These are phyloP conservation scores for Cyberlindnera meyerae DNA, from an alignment of 805 yeast genomes.

Conservation along the genomic window DNA sequence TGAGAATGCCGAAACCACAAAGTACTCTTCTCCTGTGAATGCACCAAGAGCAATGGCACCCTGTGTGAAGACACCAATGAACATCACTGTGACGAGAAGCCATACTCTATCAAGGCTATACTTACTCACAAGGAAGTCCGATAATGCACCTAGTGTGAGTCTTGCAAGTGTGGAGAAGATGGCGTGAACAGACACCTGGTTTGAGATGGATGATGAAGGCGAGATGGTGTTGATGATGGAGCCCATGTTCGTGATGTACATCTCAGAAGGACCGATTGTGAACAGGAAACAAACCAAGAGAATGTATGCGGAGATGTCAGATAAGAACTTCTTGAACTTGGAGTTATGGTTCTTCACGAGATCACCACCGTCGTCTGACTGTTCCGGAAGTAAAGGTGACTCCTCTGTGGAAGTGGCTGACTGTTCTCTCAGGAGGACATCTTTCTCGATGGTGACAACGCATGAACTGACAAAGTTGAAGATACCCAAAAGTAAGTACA, in stretches of 20 bases:
- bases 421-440: constrained; percentile 17
- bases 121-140: constrained; percentile 49
- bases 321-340: constrained; percentile 16
- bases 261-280: constrained; percentile 78
- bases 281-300: constrained; percentile 60
- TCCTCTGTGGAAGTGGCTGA: constrained; percentile 26
- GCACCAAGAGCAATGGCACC: constrained; percentile 22
- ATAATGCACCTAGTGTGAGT: constrained; percentile 57
- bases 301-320: constrained; percentile 58
- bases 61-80: constrained; percentile 35
- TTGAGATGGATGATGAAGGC: constrained; percentile 29
- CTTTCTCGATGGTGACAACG: constrained; percentile 48
- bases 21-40: constrained; percentile 19
- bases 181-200: constrained; percentile 58
- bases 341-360: constrained; percentile 24
- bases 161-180: constrained; percentile 67
- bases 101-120: constrained; percentile 27
- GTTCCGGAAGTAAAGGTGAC: constrained; percentile 30
- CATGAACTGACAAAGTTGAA: constrained; percentile 62
- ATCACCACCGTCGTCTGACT: constrained; percentile 25
- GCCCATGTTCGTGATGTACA: constrained; percentile 80
- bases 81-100: constrained; percentile 29
- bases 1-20: constrained; percentile 41
- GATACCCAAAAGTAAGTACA: constrained; percentile 53
- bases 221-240: constrained; percentile 42